Evolutionary conservation across 139 green algal species (phyloP), one percentile per base, ranked within the genome.

Genomic region (Spirogloea muscicola): DNA sequence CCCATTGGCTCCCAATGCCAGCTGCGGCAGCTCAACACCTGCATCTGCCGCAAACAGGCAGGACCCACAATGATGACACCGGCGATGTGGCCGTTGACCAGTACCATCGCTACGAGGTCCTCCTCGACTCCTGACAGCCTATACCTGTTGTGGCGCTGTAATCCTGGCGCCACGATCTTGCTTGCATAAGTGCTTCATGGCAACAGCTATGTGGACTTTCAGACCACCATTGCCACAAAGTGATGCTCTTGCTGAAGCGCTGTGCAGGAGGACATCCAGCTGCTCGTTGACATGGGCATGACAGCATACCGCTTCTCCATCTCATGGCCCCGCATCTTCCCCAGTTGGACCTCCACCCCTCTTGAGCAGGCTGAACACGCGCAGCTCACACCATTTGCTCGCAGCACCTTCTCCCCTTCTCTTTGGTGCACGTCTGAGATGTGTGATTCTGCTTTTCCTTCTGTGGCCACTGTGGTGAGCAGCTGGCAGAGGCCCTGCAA

Each of bases 281-380:
- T 83, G n/a, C 84, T 88, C 72, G 44, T 42, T 37, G 3, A 64
- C 9, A 77, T 88, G 77, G 84, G 84, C 13, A 60, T 88, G 7
- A 68, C 68, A 33, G 72, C 70, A 33, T 88, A 88, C 69, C 68
- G 84, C 39, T 76, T 88, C 61, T 79, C 55, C 48, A 83, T 88
- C 10, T 48, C 72, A 3, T 88, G 84, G 84, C 51, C 59, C 18
- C 74, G 84, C 29, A 68, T 88, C 6, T 49, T 86, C 36, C 84
- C 63, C 21, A 16, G 65, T 74, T n/a, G 48, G 59, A 9, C 10
- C 55, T 51, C 43, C 43, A 10, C 43, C 43, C 43, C 43, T 51
- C 43, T 10, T 13, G 13, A 51, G 43, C 43, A n/a, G n/a, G n/a
- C n/a, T n/a, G n/a, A n/a, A n/a, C n/a, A n/a, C n/a, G n/a, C n/a